Evolutionary conservation across 179 eudicot species (phyloP), one percentile per base, ranked within the genome.

Genomic region (Nepenthes alata): DNA sequence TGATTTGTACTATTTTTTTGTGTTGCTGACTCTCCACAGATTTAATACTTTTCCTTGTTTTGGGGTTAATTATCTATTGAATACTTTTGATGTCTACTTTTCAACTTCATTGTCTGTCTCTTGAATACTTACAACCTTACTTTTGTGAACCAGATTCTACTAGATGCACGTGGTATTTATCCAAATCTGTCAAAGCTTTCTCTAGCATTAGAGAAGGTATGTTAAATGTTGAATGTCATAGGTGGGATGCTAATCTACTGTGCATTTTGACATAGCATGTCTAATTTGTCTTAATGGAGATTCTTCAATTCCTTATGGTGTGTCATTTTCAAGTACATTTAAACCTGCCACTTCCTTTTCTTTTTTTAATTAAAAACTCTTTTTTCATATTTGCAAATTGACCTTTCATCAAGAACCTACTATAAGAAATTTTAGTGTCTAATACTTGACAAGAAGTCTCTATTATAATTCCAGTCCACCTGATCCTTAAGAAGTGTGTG

Each of bases 191-290:
- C 89, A 45, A 88, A 83, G 75, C 87, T 88, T 72, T 85, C 81
- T 44, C 75, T 85, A 70, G 96, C 96, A 44, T 66, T 88, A 16
- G 96, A 88, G 63, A 88, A 85, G 91, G 95, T 88, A 75, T 59
- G 54, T 59, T 59, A 59, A 58, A 5, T 25, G 2, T 16, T n/a
- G 16, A 10, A 12, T 52, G n/a, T 52, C 2, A 52, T 25, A 25
- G 25, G 25, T 25, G 25, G 25, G 25, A 25, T 25, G 25, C 25
- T 52, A 15, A 12, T 52, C 5, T 4, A 5, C 16, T 11, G 16
- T 52, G 16, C 6, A 52, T 2, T 16, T 11, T 52, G 16, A 52
- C 5, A 16, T 13, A 15, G 14, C 55, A 11, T 52, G 16, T 5
- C 7, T 52, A 11, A 15, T 12, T n/a, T 52, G 14, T 4, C 35